phyloP scores from a whole-genome alignment of 805 yeast species.

The Metschnikowia borealis region DNA sequence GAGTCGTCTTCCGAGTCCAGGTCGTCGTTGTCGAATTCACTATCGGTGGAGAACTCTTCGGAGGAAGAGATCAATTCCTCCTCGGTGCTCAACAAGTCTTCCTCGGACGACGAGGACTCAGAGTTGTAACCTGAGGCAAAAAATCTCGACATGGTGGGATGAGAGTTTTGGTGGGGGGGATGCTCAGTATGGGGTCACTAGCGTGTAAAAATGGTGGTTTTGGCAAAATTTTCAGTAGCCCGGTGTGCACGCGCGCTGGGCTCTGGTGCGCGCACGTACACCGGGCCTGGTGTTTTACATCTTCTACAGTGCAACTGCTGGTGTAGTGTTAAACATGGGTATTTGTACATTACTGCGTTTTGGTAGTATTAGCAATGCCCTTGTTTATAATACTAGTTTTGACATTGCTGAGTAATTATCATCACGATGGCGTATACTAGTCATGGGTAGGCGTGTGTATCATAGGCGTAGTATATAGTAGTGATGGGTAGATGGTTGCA shows the following conservation, averaged over 20 bases:
- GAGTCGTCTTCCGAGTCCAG: constrained; percentile 22
- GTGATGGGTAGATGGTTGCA: too few relatives aligned
- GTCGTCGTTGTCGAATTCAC: constrained; percentile 48
- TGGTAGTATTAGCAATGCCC: too few relatives aligned
- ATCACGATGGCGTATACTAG: too few relatives aligned
- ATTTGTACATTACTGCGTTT: too few relatives aligned
- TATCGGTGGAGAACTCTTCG: constrained; percentile 41
- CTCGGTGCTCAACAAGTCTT: constrained; percentile 48
- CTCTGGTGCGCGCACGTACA: constrained; percentile 11
- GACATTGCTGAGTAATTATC: too few relatives aligned
- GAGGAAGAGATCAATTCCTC: constrained; percentile 56
- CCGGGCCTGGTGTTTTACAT: not conserved
- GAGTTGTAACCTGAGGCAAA: constrained; percentile 64
- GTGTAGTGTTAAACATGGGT: too few relatives aligned
- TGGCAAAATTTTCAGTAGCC: constrained; percentile 13
- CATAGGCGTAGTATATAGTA: too few relatives aligned
- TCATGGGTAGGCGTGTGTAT: too few relatives aligned
- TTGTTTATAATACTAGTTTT: too few relatives aligned
- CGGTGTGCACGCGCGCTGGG: constrained; percentile 9
- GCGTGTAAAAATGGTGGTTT: constrained; percentile 1
- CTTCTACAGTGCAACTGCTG: too few relatives aligned
- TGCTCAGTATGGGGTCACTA: constrained; percentile 4
- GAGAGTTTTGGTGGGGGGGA: constrained; percentile 6
- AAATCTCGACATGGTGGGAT: constrained; percentile 76
- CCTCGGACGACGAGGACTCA: constrained; percentile 51